Evolutionary conservation across 148 eudicot species (phyloP), one percentile per base, ranked within the genome.

Genomic region (Silene uniflora): DNA sequence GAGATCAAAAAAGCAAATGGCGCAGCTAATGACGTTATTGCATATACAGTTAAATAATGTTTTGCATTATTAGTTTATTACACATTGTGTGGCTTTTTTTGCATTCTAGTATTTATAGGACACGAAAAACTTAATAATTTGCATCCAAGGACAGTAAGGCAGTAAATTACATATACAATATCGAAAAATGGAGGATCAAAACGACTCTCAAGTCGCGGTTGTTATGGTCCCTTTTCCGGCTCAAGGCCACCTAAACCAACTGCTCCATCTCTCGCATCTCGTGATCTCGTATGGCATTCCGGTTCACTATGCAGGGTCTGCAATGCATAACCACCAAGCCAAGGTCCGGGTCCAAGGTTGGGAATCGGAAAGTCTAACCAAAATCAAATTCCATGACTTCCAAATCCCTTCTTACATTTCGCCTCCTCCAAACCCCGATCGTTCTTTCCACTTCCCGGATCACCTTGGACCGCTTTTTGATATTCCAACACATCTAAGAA

Each of bases 201-300:
- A 52, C 23, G 9, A 18, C 8, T 59, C 62, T 17, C 21, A 59
- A 7, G 62, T 59, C 7, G 62, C 21, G 21, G 62, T 59, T n/a
- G 62, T 59, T 4, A 59, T 59, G 62, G 62, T 59, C 9, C 62
- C 62, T 6, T 19, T 59, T n/a, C 62, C 62, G 67, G 70, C 79
- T 2, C 90, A 89, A 66, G 83, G 90, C 81, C 92, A 89, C 71
- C 84, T 89, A 29, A 87, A 89, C 79, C 90, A 85, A 66, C 88
- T 85, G 63, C 90, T 89, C 71, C 90, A 87, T 58, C 86, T 89
- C 78, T 82, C 86, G 16, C 81, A 77, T 71, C 76, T 84, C 69
- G 73, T 89, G 60, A 32, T 85, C 74, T 54, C 73, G 71, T 74
- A 84, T 82, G 10, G 72, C 47, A 73, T 89, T 21, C 81, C 86